Evolutionary conservation across 495 filamentous ascomycete genomes (phyloP), one percentile per base, ranked within the genome.

Genomic region (Xylaria longipes): DNA sequence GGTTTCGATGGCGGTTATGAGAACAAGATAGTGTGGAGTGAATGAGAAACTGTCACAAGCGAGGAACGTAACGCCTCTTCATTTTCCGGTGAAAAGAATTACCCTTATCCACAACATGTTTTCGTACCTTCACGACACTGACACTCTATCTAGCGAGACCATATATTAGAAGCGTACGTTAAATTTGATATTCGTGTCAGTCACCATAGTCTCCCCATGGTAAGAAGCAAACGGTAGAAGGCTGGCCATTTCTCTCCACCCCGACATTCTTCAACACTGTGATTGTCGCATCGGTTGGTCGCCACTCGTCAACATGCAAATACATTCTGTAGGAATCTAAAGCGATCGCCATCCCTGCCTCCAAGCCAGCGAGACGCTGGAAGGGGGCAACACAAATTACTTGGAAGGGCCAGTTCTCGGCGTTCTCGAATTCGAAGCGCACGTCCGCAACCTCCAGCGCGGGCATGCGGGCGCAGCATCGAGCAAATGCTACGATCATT

Each of bases 391-490:
- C 22, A n/a, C 8, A 62, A 12, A 17, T 6, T 25, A 62, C 14
- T 41, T 62, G 58, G 33, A 15, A 62, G 5, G 33, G 33, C 0
- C 1, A 62, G 7, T n/a, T 1, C 0, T 43, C 9, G 20, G 12
- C 2, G 37, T 62, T 25, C 5, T 39, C 33, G n/a, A n/a, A n/a
- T 12, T 58, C 56, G 12, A 37, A 62, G 9, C 27, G 33, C 58
- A 62, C 17, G 9, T 29, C 12, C 20, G 58, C 58, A 7, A 2
- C 6, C 27, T 62, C 11, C n/a, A 62, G n/a, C n/a, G 37, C 35
- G 4, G 58, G 58, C 58, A 62, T 62, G 22, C 37, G 33, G 22
- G 58, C 58, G 37, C 35, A 62, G 58, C 35, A 37, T 22, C 58
- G 58, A 22, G 35, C 58, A 41, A 62, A 62, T 22, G 35, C 58